Percentiles rank a stretch among this genome's conserved stretches.
Evolutionary conservation across 1,139 yeast genomes (phyloP).

Genomic region (Keqinozyma sinolaborantium): DNA sequence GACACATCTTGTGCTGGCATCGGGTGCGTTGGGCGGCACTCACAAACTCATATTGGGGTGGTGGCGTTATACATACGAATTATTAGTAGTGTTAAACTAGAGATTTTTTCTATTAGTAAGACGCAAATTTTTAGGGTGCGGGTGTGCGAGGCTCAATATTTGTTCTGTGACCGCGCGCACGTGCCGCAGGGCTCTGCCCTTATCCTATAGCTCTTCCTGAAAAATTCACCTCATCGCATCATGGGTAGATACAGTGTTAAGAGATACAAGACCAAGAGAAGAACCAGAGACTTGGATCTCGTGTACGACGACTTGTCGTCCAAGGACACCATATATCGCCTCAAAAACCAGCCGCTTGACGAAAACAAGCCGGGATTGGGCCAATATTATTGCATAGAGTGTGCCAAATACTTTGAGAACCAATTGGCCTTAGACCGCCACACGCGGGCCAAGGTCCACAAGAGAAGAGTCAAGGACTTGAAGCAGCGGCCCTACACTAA

Average conservation of each 20-base stretch:
- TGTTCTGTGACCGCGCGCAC: neutral
- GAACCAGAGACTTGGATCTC: slow-evolving; percentile 82
- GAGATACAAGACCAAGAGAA: slow-evolving; percentile 73
- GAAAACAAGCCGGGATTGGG: slow-evolving; percentile 93
- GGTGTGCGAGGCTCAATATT: neutral
- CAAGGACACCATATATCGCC: slow-evolving; percentile 54
- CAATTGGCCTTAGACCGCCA: slow-evolving; percentile 73
- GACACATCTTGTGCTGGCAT: too few relatives aligned
- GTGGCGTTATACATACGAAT: neutral
- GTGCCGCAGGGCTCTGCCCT: neutral
- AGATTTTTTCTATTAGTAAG: neutral
- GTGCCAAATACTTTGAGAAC: slow-evolving; percentile 88
- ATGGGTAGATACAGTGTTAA: slow-evolving; percentile 89
- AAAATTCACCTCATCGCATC: slow-evolving; percentile 8
- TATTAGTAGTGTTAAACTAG: neutral
- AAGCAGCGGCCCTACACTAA: slow-evolving; percentile 79
- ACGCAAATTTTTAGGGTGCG: neutral
- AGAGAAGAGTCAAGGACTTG: slow-evolving; percentile 76
- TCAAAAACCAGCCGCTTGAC: slow-evolving; percentile 81
- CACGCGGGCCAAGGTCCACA: slow-evolving; percentile 72
- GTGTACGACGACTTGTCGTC: slow-evolving; percentile 72
- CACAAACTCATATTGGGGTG: too few relatives aligned
- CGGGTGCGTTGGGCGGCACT: too few relatives aligned
- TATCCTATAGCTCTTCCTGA: too few relatives aligned
- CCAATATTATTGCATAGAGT: slow-evolving; percentile 89